Evolutionary conservation across 169 alveolate species (phyloP).

Genomic region (Ichthyophthirius multifiliis): DNA sequence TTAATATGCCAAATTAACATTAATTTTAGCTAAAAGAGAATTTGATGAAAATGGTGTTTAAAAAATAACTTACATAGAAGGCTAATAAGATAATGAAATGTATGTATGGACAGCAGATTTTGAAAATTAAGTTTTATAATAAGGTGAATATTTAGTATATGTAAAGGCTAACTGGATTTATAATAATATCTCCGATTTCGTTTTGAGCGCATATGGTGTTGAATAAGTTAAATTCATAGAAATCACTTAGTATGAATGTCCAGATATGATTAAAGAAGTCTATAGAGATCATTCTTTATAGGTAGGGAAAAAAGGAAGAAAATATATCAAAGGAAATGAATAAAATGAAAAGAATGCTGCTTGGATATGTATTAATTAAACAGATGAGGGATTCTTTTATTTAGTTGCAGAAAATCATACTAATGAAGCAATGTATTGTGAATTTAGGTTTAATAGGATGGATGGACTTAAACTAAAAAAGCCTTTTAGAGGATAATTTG

Average conservation of each 20-base stretch:
- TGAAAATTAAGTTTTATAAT: background rate
- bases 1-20: background rate
- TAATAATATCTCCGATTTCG: background rate
- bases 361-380: background rate
- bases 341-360: too few relatives aligned
- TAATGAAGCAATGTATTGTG: background rate
- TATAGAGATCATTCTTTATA: background rate
- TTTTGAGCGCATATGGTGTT: background rate
- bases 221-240: background rate
- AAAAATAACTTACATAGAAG: background rate
- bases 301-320: background rate
- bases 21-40: background rate
- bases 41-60: background rate
- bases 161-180: background rate
- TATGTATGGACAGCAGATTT: background rate
- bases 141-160: background rate
- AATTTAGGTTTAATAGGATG: background rate
- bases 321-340: background rate
- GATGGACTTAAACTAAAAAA: constrained; percentile 19
- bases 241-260: background rate
- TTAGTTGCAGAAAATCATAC: background rate
- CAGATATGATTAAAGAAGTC: background rate
- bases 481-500: constrained; percentile 15
- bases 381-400: constrained; percentile 10
- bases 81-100: background rate